Evolutionary conservation across 257 asterid genomes (phyloP), one percentile per base, ranked within the genome.

Genomic region (Catharanthus roseus): DNA sequence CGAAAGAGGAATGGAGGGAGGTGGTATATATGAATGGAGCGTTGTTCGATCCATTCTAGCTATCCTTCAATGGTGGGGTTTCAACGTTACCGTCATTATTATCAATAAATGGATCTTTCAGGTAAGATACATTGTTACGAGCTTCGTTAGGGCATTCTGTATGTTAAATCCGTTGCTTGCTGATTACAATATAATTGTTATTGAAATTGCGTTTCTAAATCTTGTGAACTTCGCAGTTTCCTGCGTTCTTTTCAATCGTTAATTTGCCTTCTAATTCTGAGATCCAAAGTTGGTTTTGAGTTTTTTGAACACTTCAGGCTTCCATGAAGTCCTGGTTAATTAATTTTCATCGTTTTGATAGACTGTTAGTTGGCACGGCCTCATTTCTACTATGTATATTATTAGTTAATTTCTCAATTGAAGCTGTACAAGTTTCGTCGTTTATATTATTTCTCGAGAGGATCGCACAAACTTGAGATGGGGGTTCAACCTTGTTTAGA

Each of bases 21-120:
- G 75, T 60, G 55, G 75, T 74, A 18, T 83, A 77, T 88, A 79
- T 45, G 83, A 83, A 49, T 88, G 95, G 96, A 82, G 73, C 75
- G 92, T 81, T 26, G 70, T 90, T 78, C 88, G 95, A 79, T 83
- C 96, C 79, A 19, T 88, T 3, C 67, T 86, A 65, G 95, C 96
- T 23, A 88, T 90, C 69, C 10, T 88, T 64, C 96, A 90, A 68
- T 90, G 96, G 96, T 90, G 96, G 96, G 87, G 83, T 70, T 90
- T 90, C 85, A 90, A 90, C 82, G 96, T 90, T 73, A 86, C 92
- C 67, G 96, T 90, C 24, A 88, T 90, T 75, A 90, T 90, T 83
- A 83, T 86, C 85, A 90, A 90, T 80, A 90, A 90, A 78, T 90
- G 96, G 96, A 90, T 90, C 88, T 90, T 90, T 72, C 96, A 90